Percentiles rank a stretch among this genome's conserved stretches.
Evolutionary conservation across 257 asterid genomes (phyloP).

Genomic region (Phtheirospermum japonicum): DNA sequence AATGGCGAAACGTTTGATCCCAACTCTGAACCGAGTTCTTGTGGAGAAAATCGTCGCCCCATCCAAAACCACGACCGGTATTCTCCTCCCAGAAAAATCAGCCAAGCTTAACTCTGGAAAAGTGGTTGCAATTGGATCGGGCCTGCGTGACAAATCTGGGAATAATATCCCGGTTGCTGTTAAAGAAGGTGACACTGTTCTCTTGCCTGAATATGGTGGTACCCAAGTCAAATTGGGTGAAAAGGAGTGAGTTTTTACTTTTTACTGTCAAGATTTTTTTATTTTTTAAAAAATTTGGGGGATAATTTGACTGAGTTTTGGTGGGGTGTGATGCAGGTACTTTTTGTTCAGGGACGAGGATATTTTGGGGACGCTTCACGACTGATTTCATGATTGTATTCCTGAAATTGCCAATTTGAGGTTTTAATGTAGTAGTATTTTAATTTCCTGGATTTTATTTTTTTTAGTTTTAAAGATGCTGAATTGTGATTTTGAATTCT

Average conservation of each 20-base stretch:
- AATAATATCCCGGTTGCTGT: constrained; percentile 65
- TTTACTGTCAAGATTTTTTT: neutral
- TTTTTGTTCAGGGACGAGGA: constrained; percentile 67
- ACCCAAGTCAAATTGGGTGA: constrained; percentile 82
- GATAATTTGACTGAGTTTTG: constrained; percentile 6
- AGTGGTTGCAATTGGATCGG: constrained; percentile 88
- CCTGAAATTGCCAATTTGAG: constrained; percentile 6
- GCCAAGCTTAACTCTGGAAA: constrained; percentile 82
- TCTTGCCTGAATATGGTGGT: constrained; percentile 92
- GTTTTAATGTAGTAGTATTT: constrained; percentile 14
- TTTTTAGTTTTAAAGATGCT: constrained; percentile 22
- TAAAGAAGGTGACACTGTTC: constrained; percentile 88
- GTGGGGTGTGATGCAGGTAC: constrained; percentile 41
- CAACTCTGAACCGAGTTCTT: constrained; percentile 75
- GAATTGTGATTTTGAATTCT: constrained; percentile 1
- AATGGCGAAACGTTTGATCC: constrained; percentile 85
- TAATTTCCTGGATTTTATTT: neutral
- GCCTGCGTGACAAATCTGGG: constrained; percentile 55
- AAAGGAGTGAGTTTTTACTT: constrained; percentile 60
- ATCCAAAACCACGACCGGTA: constrained; percentile 77
- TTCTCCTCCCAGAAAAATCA: constrained; percentile 84
- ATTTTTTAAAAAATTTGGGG: neutral
- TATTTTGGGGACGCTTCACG: constrained; percentile 56
- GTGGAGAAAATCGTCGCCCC: constrained; percentile 81
- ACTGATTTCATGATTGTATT: constrained; percentile 24